Percentiles rank a stretch among this genome's conserved stretches.
Evolutionary conservation across 2,329 filamentous ascomycete species (phyloP).

Genomic region (Penicillium occitanis): DNA sequence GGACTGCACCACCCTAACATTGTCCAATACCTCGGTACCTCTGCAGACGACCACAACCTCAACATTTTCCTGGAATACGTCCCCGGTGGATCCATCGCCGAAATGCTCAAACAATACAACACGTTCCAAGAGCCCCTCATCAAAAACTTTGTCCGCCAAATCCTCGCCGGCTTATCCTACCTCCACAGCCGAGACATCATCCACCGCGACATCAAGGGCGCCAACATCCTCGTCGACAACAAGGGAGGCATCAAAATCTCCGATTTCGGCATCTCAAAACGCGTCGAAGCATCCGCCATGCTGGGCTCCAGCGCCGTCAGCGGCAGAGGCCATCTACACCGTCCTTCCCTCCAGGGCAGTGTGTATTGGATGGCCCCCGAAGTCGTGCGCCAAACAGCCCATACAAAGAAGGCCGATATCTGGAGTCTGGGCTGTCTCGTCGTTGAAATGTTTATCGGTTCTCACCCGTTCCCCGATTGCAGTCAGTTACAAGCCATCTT

Average conservation of each 20-base stretch:
- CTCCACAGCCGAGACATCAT: conserved; percentile 95
- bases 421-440: conserved; percentile 97
- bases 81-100: conserved; percentile 92
- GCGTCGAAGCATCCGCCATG: conserved; percentile 87
- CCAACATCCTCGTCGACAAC: conserved; percentile 98
- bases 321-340: conserved; percentile 48
- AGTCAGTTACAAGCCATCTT: conserved; percentile 98
- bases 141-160: conserved; percentile 94
- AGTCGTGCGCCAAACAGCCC: conserved; percentile 95
- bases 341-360: conserved; percentile 83
- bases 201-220: conserved; percentile 97
- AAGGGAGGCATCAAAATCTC: conserved; percentile 99
- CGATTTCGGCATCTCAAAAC: conserved; percentile 98
- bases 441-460: conserved; percentile 98
- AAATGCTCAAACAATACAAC: conserved; percentile 98
- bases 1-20: conserved; percentile 96
- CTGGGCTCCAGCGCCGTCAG: conserved; percentile 50
- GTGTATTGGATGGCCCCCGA: conserved; percentile 99
- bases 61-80: conserved; percentile 99
- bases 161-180: conserved; percentile 87
- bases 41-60: conserved; percentile 83
- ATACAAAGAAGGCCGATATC: conserved; percentile 97
- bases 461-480: conserved; percentile 94
- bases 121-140: conserved; percentile 90
- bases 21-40: conserved; percentile 95